Evolutionary conservation across 73 alveolate species (phyloP).

Genomic region (Stentor coeruleus): DNA sequence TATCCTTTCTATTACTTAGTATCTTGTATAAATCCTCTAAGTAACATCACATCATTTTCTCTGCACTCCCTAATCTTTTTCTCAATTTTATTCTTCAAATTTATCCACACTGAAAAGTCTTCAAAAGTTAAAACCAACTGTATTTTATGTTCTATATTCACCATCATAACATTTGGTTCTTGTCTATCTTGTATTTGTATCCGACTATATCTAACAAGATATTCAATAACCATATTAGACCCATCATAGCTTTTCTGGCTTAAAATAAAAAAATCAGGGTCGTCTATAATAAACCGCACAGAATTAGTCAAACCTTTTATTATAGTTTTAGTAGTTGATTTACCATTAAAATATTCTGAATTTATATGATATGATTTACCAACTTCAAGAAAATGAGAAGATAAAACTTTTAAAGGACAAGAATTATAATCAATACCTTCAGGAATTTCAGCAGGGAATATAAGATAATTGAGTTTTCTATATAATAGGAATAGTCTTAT

Average conservation of each 20-base stretch:
- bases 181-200: neutral
- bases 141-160: neutral
- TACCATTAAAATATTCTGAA: neutral
- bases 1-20: too few relatives aligned
- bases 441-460: neutral
- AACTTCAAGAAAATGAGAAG: neutral
- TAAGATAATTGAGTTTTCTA: neutral
- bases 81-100: neutral
- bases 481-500: neutral
- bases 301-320: neutral
- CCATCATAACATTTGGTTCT: neutral
- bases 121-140: neutral
- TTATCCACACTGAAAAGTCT: neutral
- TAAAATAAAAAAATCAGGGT: too few relatives aligned
- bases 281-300: neutral
- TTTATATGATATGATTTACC: neutral
- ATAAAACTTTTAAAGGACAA: neutral
- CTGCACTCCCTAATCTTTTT: neutral
- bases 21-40: neutral
- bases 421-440: neutral
- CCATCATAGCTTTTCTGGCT: neutral
- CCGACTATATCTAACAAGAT: neutral
- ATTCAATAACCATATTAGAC: neutral
- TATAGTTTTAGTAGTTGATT: neutral
- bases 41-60: neutral